Base-by-base conservation (phyloP, 1,284 basidiomycete species). In the Naganishia sp. region DNA sequence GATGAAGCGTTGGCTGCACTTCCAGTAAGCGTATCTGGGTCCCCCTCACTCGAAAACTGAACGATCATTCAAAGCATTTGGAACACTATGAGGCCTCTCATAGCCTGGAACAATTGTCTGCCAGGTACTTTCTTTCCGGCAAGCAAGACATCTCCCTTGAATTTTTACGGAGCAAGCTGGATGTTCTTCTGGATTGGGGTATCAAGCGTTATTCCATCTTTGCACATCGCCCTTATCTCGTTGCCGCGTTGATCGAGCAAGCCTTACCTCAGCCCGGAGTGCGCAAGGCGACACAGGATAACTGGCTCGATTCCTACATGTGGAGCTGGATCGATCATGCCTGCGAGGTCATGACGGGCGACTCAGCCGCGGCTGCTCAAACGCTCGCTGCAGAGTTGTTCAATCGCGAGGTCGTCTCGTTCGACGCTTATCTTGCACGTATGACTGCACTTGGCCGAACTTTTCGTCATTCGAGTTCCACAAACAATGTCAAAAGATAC, bases 191-290 rank as follows among this genome's bases (percentile, higher is more conserved):
- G 36, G 48, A 52, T 25, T 61, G 59, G 59, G 48, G 48, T 5
- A 28, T 50, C 36, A 61, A 52, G 23, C 48, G 42, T 36, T 43
- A 28, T 28, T 36, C 21, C 18, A 21, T 61, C 36, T 48, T 43
- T 33, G 39, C 59, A 43, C 36, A 61, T 52, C 59, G 59, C 11
- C 59, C 59, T 2, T 61, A 61, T 44, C 59, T 61, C 16, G 48
- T 36, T 5, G 59, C 48, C 7, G 49, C 48, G 13, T 25, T 61
- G 7, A 39, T 61, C 36, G 31, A 52, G 36, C 39, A n/a, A 11
- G 21, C 50, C 3, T 33, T 50, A 16, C 4, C 10, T 5, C 23
- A 43, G 15, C 33, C 48, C 31, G 7, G 21, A 42, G 21, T 42
- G 4, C 11, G 21, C 18, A 50, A 43, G 42, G 59, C 21, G 31